These are phyloP conservation scores for Talaromyces sp. DNA, from an alignment of 2,329 filamentous ascomycete species.

Conservation along the genomic window DNA sequence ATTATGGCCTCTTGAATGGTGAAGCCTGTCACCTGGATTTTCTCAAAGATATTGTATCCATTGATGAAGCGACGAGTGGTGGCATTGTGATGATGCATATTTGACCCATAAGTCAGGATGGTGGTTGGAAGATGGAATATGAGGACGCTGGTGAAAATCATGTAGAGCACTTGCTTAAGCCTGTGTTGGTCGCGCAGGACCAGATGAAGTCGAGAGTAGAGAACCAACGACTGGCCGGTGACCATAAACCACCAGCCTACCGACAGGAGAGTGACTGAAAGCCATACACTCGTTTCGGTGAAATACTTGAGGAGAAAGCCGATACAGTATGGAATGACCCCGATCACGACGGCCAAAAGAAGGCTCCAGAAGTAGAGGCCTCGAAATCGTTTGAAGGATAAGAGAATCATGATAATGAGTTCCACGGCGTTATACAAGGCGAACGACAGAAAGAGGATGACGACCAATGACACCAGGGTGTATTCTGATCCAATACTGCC, in stretches of 20 bases:
- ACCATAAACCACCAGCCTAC: slow-evolving; percentile 57
- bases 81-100: slow-evolving; percentile 17
- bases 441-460: slow-evolving; percentile 29
- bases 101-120: slow-evolving; percentile 47
- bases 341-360: slow-evolving; percentile 27
- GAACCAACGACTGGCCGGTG: slow-evolving; percentile 55
- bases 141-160: slow-evolving; percentile 53
- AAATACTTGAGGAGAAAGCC: slow-evolving; percentile 41
- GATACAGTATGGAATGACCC: slow-evolving; percentile 33
- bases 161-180: slow-evolving; percentile 46
- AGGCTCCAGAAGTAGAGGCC: slow-evolving; percentile 41
- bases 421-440: slow-evolving; percentile 45
- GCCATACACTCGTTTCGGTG: slow-evolving; percentile 20
- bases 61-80: slow-evolving; percentile 22
- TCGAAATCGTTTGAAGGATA: slow-evolving; percentile 32
- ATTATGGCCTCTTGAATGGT: slow-evolving; percentile 42
- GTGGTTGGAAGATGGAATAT: slow-evolving; percentile 50
- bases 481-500: slow-evolving; percentile 2
- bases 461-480: background rate
- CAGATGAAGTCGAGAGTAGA: slow-evolving; percentile 59
- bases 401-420: slow-evolving; percentile 33
- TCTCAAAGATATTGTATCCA: slow-evolving; percentile 42
- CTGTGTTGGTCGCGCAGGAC: slow-evolving; percentile 47
- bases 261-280: slow-evolving; percentile 39
- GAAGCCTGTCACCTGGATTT: slow-evolving; percentile 41